Evolutionary conservation across 768 basidiomycete species (phyloP).

Genomic region (Aureoboletus auriporus): DNA sequence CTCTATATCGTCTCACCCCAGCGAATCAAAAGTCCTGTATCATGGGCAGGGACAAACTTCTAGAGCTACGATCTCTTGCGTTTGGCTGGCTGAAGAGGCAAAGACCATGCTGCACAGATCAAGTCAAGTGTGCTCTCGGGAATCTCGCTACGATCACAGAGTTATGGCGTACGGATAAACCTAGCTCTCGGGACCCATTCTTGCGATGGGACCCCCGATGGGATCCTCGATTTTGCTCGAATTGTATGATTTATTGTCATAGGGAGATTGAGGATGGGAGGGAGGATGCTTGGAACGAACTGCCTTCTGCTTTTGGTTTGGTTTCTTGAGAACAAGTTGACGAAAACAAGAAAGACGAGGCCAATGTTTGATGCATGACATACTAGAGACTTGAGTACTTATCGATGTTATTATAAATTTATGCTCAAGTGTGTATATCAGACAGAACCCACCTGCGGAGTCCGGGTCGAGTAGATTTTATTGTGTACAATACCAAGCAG

Average conservation of each 20-base stretch:
- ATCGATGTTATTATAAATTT: no score
- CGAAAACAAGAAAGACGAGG: no score
- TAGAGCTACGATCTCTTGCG: slow-evolving; percentile 16
- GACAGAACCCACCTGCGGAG: no score
- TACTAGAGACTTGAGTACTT: no score
- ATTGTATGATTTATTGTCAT: slow-evolving; percentile 20
- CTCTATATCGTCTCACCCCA: slow-evolving; percentile 14
- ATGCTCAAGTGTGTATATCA: no score
- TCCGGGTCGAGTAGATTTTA: no score
- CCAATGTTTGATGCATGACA: no score
- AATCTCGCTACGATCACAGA: slow-evolving; percentile 20
- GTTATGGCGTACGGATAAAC: slow-evolving; percentile 18
- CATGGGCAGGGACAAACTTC: slow-evolving; percentile 21
- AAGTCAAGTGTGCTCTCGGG: slow-evolving; percentile 19
- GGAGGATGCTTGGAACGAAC: slow-evolving; percentile 20
- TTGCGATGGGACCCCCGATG: slow-evolving; percentile 20
- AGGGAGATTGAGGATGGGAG: slow-evolving; percentile 24
- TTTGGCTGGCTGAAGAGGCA: slow-evolving; percentile 18
- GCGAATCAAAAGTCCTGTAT: slow-evolving; percentile 23
- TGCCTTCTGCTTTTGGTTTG: slow-evolving; percentile 20
- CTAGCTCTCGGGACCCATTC: slow-evolving; percentile 19
- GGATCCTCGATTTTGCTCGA: slow-evolving; percentile 18
- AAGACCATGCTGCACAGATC: slow-evolving; percentile 14
- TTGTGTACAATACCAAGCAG: no score
- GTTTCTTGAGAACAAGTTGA: slow-evolving; percentile 7